These are phyloP conservation scores for Punctularia strigosozonata DNA, from an alignment of 768 basidiomycete species.

Conservation along the genomic window DNA sequence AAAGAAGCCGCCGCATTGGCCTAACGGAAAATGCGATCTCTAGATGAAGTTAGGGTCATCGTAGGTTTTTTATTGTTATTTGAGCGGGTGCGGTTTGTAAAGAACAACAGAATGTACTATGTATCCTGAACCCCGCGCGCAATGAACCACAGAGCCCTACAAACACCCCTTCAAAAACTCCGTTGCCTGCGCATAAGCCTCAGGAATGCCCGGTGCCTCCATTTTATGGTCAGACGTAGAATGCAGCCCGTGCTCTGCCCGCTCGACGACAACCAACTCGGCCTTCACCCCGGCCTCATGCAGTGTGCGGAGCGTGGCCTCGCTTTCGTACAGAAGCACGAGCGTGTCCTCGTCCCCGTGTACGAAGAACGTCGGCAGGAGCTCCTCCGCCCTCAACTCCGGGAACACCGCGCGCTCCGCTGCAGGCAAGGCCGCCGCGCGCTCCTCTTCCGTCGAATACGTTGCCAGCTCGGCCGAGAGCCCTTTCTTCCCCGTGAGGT, in stretches of 20 bases:
- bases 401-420: slow-evolving; percentile 26
- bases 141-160: too few relatives aligned
- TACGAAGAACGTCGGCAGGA: slow-evolving; percentile 35
- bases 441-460: neutral
- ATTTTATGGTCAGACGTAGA: too few relatives aligned
- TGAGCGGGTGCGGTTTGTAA: too few relatives aligned
- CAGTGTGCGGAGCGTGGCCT: slow-evolving; percentile 22
- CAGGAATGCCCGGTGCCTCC: too few relatives aligned
- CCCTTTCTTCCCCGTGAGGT: slow-evolving; percentile 30
- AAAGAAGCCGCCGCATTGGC: slow-evolving; percentile 1
- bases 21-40: too few relatives aligned
- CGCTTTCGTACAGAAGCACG: slow-evolving; percentile 30
- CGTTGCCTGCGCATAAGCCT: too few relatives aligned
- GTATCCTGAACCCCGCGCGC: too few relatives aligned
- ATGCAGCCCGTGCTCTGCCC: slow-evolving; percentile 43
- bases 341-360: slow-evolving; percentile 39
- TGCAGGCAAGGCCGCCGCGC: neutral
- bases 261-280: slow-evolving; percentile 26
- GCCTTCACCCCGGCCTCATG: slow-evolving; percentile 22
- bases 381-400: slow-evolving; percentile 25
- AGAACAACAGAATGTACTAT: too few relatives aligned
- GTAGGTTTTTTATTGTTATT: too few relatives aligned
- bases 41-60: too few relatives aligned
- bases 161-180: too few relatives aligned
- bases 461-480: slow-evolving; percentile 19